These are phyloP conservation scores for Mortierella sp. DNA, from an alignment of 371 early-diverging fungal species.

Conservation along the genomic window DNA sequence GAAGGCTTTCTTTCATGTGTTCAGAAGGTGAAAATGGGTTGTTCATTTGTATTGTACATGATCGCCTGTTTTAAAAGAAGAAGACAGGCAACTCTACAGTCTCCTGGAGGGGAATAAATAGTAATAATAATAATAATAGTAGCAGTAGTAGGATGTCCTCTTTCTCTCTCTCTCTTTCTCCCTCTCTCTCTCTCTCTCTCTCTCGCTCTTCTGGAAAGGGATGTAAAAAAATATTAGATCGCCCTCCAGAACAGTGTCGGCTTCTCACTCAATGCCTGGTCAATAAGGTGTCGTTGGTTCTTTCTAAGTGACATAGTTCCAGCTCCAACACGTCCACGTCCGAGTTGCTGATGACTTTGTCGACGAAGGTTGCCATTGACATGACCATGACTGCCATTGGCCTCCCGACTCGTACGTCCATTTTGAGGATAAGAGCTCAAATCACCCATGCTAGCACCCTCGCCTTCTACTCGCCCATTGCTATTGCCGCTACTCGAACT, in stretches of 20 bases:
- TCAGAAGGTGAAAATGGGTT: too few relatives aligned
- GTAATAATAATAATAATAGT: not conserved
- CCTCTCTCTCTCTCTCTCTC: not conserved
- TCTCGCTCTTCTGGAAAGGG: not conserved
- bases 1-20: too few relatives aligned
- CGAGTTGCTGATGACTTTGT: not conserved
- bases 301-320: conserved; percentile 35
- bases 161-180: not conserved
- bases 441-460: not conserved
- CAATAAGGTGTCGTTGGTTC: conserved; percentile 41
- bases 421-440: not conserved
- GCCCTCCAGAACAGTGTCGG: not conserved
- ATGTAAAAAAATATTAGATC: not conserved
- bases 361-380: not conserved
- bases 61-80: too few relatives aligned
- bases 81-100: too few relatives aligned
- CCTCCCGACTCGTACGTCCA: not conserved
- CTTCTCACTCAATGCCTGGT: conserved; percentile 32
- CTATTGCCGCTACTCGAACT: conserved; percentile 1
- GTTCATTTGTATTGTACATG: too few relatives aligned
- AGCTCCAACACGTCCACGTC: conserved; percentile 12
- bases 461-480: not conserved
- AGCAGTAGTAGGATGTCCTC: not conserved
- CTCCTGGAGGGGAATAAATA: not conserved
- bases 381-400: not conserved